Evolutionary conservation across 1,284 basidiomycete species (phyloP).

Genomic region (Spongiforma sp.): DNA sequence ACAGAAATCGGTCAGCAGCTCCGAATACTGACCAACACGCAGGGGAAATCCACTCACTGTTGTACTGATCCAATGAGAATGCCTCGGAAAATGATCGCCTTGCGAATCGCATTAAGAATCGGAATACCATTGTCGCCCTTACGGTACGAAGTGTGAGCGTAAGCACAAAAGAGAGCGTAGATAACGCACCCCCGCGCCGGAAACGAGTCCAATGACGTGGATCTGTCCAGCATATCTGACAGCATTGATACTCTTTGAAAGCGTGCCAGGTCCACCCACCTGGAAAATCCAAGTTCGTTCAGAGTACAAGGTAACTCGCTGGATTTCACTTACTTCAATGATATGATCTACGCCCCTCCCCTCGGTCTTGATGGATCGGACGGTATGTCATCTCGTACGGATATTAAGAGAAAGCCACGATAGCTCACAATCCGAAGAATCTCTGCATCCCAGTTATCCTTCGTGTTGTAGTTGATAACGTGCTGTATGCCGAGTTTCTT

Average conservation of each 20-base stretch:
- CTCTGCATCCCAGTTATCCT: slow-evolving; percentile 59
- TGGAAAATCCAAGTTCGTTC: slow-evolving; percentile 15
- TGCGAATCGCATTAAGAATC: slow-evolving; percentile 33
- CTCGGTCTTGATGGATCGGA: slow-evolving; percentile 38
- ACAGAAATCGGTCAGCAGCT: background rate
- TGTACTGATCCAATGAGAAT: slow-evolving; percentile 47
- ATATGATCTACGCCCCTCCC: slow-evolving; percentile 63
- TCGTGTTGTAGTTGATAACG: slow-evolving; percentile 62
- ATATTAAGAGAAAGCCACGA: background rate
- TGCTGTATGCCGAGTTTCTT: slow-evolving; percentile 54
- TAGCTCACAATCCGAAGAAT: slow-evolving; percentile 45
- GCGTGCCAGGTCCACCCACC: slow-evolving; percentile 58
- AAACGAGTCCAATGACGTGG: slow-evolving; percentile 54
- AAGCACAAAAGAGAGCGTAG: slow-evolving; percentile 10
- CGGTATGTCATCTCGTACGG: too few relatives aligned
- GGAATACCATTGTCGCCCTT: slow-evolving; percentile 39
- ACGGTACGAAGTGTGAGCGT: too few relatives aligned
- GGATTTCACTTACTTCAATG: slow-evolving; percentile 49
- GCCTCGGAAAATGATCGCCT: slow-evolving; percentile 38
- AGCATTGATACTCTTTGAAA: slow-evolving; percentile 49
- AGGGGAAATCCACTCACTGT: slow-evolving; percentile 34
- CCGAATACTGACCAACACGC: background rate
- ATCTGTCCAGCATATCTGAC: slow-evolving; percentile 51
- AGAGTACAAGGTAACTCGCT: background rate
- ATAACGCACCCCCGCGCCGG: slow-evolving; percentile 39